These are phyloP conservation scores for Amanita pseudoporphyria DNA, from an alignment of 768 basidiomycete genomes.

Conservation along the genomic window DNA sequence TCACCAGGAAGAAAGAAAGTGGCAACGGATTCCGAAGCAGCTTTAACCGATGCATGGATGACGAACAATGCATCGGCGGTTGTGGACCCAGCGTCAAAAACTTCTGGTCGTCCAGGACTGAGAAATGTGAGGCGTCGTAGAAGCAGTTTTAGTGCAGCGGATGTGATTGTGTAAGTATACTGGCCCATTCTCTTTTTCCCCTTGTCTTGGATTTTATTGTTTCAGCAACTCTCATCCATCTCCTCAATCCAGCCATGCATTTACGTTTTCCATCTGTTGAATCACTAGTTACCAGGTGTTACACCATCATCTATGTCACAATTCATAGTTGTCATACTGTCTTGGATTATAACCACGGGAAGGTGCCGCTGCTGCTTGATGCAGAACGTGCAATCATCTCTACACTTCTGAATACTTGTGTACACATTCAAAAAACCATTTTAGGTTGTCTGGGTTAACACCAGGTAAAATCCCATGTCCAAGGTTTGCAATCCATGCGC, in stretches of 20 bases:
- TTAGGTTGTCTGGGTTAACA: conserved; percentile 88
- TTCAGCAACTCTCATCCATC: neutral
- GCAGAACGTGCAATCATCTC: neutral
- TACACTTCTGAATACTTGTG: conserved; percentile 57
- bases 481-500: conserved; percentile 94
- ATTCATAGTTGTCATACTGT: neutral
- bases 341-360: neutral
- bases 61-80: conserved; percentile 59
- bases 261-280: neutral
- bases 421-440: conserved; percentile 86
- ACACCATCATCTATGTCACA: neutral
- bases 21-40: conserved; percentile 10
- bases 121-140: conserved; percentile 66
- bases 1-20: conserved; percentile 15
- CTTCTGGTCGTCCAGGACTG: conserved; percentile 57
- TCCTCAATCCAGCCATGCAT: neutral
- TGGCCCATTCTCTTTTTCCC: neutral
- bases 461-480: conserved; percentile 97
- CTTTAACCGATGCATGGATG: conserved; percentile 61
- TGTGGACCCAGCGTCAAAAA: conserved; percentile 63
- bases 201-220: conserved; percentile 5
- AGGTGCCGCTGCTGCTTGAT: neutral
- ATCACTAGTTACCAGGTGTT: neutral
- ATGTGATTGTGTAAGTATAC: conserved; percentile 58
- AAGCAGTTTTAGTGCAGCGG: conserved; percentile 83